Conservation (phyloP, 2,329 filamentous ascomycete species). For the Colletotrichum camelliae region DNA sequence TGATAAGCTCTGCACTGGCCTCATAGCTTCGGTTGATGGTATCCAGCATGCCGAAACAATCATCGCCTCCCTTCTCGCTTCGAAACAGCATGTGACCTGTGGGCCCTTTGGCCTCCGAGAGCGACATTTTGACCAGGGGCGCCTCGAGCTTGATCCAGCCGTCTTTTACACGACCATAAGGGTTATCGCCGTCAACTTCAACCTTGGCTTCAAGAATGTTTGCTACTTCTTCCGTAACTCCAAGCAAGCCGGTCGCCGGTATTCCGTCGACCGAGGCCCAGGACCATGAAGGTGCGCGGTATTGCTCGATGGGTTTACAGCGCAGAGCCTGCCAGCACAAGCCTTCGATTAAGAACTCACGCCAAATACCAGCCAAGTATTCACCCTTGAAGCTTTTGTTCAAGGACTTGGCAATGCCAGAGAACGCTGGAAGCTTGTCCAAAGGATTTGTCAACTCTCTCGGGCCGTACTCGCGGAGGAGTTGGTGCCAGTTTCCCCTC, state of each 20-base stretch:
- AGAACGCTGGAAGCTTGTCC: constrained; percentile 34
- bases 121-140: not conserved
- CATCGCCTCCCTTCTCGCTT: not conserved
- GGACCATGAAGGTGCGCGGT: constrained; percentile 17
- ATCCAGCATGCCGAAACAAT: not conserved
- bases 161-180: constrained; percentile 13
- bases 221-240: not conserved
- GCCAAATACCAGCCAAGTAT: constrained; percentile 36
- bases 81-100: not conserved
- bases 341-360: not conserved
- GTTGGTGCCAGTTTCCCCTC: not conserved
- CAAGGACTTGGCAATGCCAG: constrained; percentile 30
- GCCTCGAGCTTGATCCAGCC: constrained; percentile 14
- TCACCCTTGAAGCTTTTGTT: constrained; percentile 24
- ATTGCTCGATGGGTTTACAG: not conserved
- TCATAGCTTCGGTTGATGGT: not conserved
- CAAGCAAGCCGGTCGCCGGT: not conserved
- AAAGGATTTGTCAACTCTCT: constrained; percentile 21
- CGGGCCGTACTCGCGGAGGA: not conserved
- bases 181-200: constrained; percentile 9
- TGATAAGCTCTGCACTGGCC: not conserved
- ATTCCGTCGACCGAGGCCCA: constrained; percentile 12
- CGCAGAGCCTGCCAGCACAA: constrained; percentile 3
- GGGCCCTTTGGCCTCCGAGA: constrained; percentile 1
- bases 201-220: constrained; percentile 1